Conservation (phyloP, 2,329 filamentous ascomycete species). For the Akanthomyces uredinophilus region DNA sequence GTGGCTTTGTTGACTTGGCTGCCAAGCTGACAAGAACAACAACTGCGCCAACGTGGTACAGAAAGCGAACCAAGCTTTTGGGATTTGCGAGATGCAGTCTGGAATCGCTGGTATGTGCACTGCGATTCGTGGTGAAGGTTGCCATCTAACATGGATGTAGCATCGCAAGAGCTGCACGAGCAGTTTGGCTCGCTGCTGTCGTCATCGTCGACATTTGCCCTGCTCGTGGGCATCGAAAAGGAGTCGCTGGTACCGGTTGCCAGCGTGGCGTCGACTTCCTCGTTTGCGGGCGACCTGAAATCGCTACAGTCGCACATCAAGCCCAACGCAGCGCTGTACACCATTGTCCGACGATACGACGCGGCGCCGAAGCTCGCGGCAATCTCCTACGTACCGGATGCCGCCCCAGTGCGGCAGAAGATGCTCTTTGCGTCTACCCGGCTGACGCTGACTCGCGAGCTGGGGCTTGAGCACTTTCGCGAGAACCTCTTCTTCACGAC, state of each 20-base stretch:
- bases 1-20: neutral
- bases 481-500: constrained; percentile 71
- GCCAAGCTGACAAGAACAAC: neutral
- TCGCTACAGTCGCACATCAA: constrained; percentile 60
- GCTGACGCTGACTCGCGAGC: constrained; percentile 67
- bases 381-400: constrained; percentile 73
- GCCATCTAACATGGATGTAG: constrained; percentile 35
- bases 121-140: neutral
- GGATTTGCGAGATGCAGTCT: constrained; percentile 58
- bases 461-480: constrained; percentile 73
- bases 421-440: constrained; percentile 80
- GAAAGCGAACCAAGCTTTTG: neutral
- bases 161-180: constrained; percentile 69
- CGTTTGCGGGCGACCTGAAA: constrained; percentile 60
- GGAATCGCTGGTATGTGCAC: constrained; percentile 61
- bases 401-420: constrained; percentile 76
- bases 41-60: neutral
- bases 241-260: constrained; percentile 62
- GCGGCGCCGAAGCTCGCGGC: constrained; percentile 56
- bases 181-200: constrained; percentile 67
- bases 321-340: constrained; percentile 64
- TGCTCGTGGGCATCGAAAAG: constrained; percentile 64
- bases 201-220: constrained; percentile 57
- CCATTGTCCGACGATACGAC: constrained; percentile 66
- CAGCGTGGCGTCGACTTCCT: constrained; percentile 47